A percentile compares a stretch with the other conserved stretches of the same genome.
Evolutionary conservation across 176 grass and related monocot species (phyloP).

Genomic region (Avena sativa): DNA sequence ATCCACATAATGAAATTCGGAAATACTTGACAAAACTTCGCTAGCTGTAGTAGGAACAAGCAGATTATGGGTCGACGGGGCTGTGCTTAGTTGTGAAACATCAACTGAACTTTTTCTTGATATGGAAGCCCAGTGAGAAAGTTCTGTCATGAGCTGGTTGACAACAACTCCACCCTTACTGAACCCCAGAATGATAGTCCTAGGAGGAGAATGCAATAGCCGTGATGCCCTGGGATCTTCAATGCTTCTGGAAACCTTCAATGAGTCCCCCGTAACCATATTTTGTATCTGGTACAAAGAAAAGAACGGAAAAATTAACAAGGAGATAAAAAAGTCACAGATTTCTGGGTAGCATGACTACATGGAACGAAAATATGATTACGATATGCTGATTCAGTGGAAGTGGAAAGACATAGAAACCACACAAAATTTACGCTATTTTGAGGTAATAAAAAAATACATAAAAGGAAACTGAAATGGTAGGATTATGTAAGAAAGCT

Average conservation of each 20-base stretch:
- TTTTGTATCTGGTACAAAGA: constrained; percentile 56
- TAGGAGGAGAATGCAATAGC: constrained; percentile 36
- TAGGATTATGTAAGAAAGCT: not conserved
- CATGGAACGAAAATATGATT: constrained; percentile 5
- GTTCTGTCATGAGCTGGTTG: constrained; percentile 84
- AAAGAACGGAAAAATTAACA: constrained; percentile 16
- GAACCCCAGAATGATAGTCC: constrained; percentile 77
- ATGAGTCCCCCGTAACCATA: constrained; percentile 10
- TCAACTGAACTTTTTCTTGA: constrained; percentile 21
- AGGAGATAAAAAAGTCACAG: not conserved
- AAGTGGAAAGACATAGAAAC: constrained; percentile 1
- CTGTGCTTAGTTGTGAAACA: not conserved
- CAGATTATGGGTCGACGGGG: constrained; percentile 26
- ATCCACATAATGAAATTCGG: constrained; percentile 86
- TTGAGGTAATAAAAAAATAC: not conserved
- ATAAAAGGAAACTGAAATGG: not conserved
- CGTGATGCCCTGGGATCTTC: constrained; percentile 32
- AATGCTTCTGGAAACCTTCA: constrained; percentile 40
- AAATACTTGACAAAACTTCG: constrained; percentile 65
- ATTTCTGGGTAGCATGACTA: not conserved
- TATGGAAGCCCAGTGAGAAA: constrained; percentile 50
- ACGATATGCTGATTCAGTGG: not conserved
- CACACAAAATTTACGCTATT: not conserved
- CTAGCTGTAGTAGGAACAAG: constrained; percentile 54
- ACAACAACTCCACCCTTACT: constrained; percentile 90